phyloP scores from a whole-genome alignment of 2,329 filamentous ascomycete species.

The Thyridium curvatum region DNA sequence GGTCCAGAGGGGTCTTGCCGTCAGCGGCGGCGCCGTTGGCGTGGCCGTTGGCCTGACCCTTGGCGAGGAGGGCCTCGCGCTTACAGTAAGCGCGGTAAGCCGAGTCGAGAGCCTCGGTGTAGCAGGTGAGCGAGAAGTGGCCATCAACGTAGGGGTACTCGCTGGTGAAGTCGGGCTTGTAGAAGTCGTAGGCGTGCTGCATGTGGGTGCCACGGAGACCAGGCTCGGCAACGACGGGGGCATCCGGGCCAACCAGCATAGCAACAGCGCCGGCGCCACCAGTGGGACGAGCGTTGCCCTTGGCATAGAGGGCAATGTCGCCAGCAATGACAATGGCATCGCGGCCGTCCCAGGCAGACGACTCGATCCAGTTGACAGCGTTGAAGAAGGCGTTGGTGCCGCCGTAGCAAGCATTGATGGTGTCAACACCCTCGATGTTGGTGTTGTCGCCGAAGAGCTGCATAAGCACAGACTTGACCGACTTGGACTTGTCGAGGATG shows the following conservation, averaged over 20 bases:
- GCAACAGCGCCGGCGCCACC: slow-evolving; percentile 76
- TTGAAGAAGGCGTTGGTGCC: slow-evolving; percentile 83
- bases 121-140: slow-evolving; percentile 77
- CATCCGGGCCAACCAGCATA: slow-evolving; percentile 72
- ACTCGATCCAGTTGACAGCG: slow-evolving; percentile 79
- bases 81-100: slow-evolving; percentile 77
- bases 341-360: slow-evolving; percentile 78
- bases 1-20: slow-evolving; percentile 61
- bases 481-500: slow-evolving; percentile 84
- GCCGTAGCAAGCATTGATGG: slow-evolving; percentile 80
- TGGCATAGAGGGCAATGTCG: slow-evolving; percentile 81
- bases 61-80: slow-evolving; percentile 52
- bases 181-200: slow-evolving; percentile 83
- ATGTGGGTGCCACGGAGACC: slow-evolving; percentile 76
- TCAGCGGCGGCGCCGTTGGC: slow-evolving; percentile 42
- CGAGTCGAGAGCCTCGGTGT: slow-evolving; percentile 71
- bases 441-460: slow-evolving; percentile 79
- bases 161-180: slow-evolving; percentile 83
- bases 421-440: slow-evolving; percentile 79
- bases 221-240: slow-evolving; percentile 69
- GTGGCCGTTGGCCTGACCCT: slow-evolving; percentile 48
- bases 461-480: slow-evolving; percentile 83
- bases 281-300: slow-evolving; percentile 74
- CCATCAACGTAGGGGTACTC: slow-evolving; percentile 84
- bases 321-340: slow-evolving; percentile 75